A percentile compares a stretch with the other conserved stretches of the same genome.
phyloP scores from a whole-genome alignment of 345 rosid species.

The Acer negundo region DNA sequence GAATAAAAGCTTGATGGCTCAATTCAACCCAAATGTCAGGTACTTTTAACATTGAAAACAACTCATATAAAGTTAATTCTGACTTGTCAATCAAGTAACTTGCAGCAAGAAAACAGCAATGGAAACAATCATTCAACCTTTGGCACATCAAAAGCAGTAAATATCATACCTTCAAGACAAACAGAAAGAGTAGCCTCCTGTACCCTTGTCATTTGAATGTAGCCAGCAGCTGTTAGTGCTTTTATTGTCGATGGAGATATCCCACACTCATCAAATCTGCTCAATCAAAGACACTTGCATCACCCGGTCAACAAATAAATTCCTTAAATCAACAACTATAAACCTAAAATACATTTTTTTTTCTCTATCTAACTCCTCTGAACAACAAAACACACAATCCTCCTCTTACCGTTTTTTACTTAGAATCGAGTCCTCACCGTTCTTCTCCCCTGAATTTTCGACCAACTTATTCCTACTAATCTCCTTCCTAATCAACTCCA shows the following conservation, averaged over 20 bases:
- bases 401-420: slow-evolving; percentile 54
- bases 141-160: slow-evolving; percentile 6
- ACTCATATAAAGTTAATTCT: not conserved
- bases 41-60: not conserved
- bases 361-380: not conserved
- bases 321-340: not conserved
- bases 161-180: slow-evolving; percentile 66
- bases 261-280: slow-evolving; percentile 79
- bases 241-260: slow-evolving; percentile 80
- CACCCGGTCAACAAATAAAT: slow-evolving; percentile 11
- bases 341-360: not conserved
- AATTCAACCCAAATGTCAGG: not conserved
- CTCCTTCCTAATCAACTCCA: slow-evolving; percentile 61
- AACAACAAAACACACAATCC: not conserved
- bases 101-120: not conserved
- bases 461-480: slow-evolving; percentile 45
- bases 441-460: slow-evolving; percentile 32
- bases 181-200: slow-evolving; percentile 80
- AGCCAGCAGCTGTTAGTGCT: slow-evolving; percentile 79
- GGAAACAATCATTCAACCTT: slow-evolving; percentile 1
- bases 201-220: slow-evolving; percentile 82
- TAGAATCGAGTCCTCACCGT: slow-evolving; percentile 48
- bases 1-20: not conserved
- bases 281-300: slow-evolving; percentile 22
- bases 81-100: not conserved